Base-by-base conservation (phyloP, 1,284 basidiomycete species). In the Ceratorhiza oryzae-sativae region DNA sequence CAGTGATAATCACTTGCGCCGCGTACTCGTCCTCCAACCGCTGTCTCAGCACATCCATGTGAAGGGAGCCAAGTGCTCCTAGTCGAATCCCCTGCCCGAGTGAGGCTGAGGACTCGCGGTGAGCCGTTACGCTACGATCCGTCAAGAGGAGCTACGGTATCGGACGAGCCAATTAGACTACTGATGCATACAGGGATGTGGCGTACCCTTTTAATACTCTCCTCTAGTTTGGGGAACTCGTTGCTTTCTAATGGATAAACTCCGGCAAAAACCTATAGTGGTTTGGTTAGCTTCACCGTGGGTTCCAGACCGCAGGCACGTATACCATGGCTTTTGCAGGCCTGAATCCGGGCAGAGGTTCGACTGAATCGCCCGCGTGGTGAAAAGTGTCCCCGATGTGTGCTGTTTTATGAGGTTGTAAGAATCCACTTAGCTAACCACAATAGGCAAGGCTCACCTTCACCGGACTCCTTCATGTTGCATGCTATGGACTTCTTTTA, bases 381-480 rank as follows among this genome's bases (percentile, higher is more conserved):
- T 95, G 87, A 71, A 99, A 85, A 0, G 97, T 99, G 79, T 99
- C 97, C 41, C 97, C 97, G 71, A 98, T 90, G 78, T 92, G 90
- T 27, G 94, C 93, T 95, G 72, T 34, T 36, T 32, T n/a, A 23
- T 32, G 18, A 27, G 25, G 18, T 48, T 20, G 59, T 79, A 76
- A 77, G 62, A 72, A 20, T 25, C 45, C 13, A 58, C 27, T 32
- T 46, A 15, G 49, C 18, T n/a, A 23, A 41, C 3, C 39, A 41
- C 39, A 10, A 1, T 9, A 18, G 10, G 41, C n/a, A 41, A 49
- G 25, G 20, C 79, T 60, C 68, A 94, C 95, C 96, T 84, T 99
- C 97, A n/a, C 90, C 89, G 15, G 94, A 94, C 77, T 98, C 92
- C 80, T 98, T 99, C 97, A 99, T 99, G 78, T 95, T 98, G 80